phyloP scores from a whole-genome alignment of 164 flowering plant genomes.

The Malania oleifera region DNA sequence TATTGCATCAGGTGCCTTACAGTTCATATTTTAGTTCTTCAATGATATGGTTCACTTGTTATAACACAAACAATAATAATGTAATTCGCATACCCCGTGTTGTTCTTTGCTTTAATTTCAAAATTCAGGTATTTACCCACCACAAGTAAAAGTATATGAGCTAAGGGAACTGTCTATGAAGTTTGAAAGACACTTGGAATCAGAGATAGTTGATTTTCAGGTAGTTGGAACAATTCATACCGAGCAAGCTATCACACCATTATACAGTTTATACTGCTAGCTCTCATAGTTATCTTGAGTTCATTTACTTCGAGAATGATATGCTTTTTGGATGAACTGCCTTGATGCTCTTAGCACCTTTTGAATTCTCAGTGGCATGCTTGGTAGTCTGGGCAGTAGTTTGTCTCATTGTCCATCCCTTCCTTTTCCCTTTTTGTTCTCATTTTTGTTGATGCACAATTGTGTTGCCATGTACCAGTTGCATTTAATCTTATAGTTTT shows the following conservation, averaged over 20 bases:
- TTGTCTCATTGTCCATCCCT: too few relatives aligned
- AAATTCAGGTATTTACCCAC: slow-evolving; percentile 77
- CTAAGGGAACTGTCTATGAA: slow-evolving; percentile 69
- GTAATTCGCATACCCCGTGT: neutral
- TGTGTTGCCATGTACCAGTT: too few relatives aligned
- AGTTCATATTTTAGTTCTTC: neutral
- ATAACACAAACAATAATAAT: neutral
- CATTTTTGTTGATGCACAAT: too few relatives aligned
- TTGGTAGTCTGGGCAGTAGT: too few relatives aligned
- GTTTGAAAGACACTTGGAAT: slow-evolving; percentile 79
- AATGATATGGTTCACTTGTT: neutral
- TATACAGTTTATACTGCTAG: too few relatives aligned
- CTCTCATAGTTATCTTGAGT: too few relatives aligned
- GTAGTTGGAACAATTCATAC: slow-evolving; percentile 23
- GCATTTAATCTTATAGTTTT: too few relatives aligned
- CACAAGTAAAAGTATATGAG: slow-evolving; percentile 91
- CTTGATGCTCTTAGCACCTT: too few relatives aligned
- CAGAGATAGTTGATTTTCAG: slow-evolving; percentile 88
- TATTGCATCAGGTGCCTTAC: slow-evolving; percentile 69
- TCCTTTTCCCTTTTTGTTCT: too few relatives aligned
- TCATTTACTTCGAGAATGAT: too few relatives aligned
- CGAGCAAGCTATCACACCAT: neutral
- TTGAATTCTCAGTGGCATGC: too few relatives aligned
- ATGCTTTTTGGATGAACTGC: too few relatives aligned
- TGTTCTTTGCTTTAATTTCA: slow-evolving; percentile 5